phyloP scores from a whole-genome alignment of 305 asterid genomes.

The Fraxinus floribunda region DNA sequence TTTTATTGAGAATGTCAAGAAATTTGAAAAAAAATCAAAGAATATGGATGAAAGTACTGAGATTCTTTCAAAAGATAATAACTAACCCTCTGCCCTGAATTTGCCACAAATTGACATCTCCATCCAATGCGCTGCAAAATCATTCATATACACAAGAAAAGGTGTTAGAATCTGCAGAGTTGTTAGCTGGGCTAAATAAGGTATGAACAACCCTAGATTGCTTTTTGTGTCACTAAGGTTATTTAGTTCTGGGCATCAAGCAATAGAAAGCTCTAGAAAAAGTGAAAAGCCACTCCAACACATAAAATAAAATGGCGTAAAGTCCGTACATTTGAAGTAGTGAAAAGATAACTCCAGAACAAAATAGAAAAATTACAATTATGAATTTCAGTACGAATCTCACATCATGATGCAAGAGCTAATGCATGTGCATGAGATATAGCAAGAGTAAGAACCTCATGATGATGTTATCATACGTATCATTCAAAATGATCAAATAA shows the following conservation, averaged over 20 bases:
- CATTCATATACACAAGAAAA: constrained; percentile 10
- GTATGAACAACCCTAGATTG: constrained; percentile 5
- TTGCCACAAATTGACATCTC: constrained; percentile 88
- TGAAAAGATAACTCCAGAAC: neutral
- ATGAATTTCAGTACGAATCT: neutral
- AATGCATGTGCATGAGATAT: neutral
- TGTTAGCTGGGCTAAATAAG: neutral
- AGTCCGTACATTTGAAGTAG: neutral
- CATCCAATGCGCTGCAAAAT: constrained; percentile 89
- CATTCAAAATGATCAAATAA: neutral
- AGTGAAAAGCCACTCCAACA: neutral
- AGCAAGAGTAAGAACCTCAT: neutral
- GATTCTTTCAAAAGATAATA: constrained; percentile 24
- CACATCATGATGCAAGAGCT: neutral
- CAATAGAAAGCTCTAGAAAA: neutral
- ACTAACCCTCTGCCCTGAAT: constrained; percentile 77
- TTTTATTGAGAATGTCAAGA: neutral
- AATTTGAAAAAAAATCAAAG: neutral
- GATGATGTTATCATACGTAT: neutral
- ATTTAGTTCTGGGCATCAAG: neutral
- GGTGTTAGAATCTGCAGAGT: neutral
- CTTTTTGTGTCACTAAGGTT: neutral
- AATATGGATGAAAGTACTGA: constrained; percentile 18
- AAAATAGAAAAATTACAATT: neutral
- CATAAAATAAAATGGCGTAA: neutral